Evolutionary conservation across 306 rosid genomes (phyloP), one percentile per base, ranked within the genome.

Genomic region (Vigna angularis): DNA sequence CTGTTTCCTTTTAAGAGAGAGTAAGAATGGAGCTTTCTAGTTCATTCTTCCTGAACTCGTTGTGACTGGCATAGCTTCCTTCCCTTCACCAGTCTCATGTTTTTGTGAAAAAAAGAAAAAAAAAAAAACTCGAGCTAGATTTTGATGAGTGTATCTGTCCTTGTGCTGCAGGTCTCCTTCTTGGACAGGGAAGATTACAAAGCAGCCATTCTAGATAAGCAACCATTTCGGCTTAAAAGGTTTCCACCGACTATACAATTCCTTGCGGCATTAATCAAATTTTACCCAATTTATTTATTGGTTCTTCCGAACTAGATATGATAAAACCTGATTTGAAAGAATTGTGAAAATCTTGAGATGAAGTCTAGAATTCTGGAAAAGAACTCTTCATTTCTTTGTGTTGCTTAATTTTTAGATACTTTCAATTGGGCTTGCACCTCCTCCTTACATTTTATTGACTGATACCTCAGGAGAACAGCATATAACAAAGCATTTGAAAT

Each of bases 391-490:
- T 67, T 38, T 74, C 47, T 47, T 28, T 66, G 47, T n/a, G 15
- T 65, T 70, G 65, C 59, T 17, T 75, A 24, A 67, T 18, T 74
- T 74, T 57, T 44, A 15, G 30, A 71, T 52, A 30, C 38, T 64
- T 66, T 40, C 26, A 18, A 66, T 58, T 40, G 69, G 82, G 66
- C 52, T 48, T 75, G 70, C 49, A 26, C 40, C 42, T 40, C 63
- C 24, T 75, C 64, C 72, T 89, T 50, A 62, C 77, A 36, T 83
- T 75, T 72, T 79, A 76, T 32, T 82, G 61, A 82, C 69, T 78
- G 70, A 70, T 84, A 72, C 66, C 77, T 70, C 88, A 93, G 99
- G 93, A 88, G 99, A 86, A 95, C 99, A 9, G 72, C 73, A 28
- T 82, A 58, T 47, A 51, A 83, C 58, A 95, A 88, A 86, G 83